Conservation (phyloP, 352 stramenopile species). For the Pythium graminicola region DNA sequence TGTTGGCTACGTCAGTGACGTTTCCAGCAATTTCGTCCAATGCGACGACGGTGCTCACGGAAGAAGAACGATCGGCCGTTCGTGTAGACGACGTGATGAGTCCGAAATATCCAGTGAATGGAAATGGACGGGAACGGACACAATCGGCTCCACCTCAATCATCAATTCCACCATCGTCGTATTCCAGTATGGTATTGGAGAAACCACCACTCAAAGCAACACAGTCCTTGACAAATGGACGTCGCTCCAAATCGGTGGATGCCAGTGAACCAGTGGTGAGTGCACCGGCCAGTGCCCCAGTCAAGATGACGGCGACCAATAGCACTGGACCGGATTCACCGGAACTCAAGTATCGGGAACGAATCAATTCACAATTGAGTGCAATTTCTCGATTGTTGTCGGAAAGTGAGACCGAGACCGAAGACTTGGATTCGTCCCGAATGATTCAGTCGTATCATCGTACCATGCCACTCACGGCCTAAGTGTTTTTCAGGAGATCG, state of each 20-base stretch:
- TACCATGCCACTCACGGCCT: slow-evolving; percentile 13
- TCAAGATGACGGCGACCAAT: background rate
- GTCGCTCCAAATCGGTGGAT: slow-evolving; percentile 1
- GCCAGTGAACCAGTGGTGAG: background rate
- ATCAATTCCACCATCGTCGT: slow-evolving; percentile 18
- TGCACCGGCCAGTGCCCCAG: background rate
- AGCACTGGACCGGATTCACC: background rate
- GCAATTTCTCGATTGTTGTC: slow-evolving; percentile 26
- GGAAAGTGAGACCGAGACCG: slow-evolving; percentile 20
- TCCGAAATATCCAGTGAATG: too few relatives aligned
- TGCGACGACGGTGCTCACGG: slow-evolving; percentile 22
- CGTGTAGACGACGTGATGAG: background rate
- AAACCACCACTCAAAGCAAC: slow-evolving; percentile 6
- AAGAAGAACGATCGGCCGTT: slow-evolving; percentile 25
- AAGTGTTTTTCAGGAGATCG: background rate
- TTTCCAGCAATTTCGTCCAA: slow-evolving; percentile 25
- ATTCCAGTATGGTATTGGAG: slow-evolving; percentile 14
- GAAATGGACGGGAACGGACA: background rate
- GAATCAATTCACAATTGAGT: slow-evolving; percentile 23
- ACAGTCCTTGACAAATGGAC: slow-evolving; percentile 13
- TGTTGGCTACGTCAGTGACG: slow-evolving; percentile 9
- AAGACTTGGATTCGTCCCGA: slow-evolving; percentile 16
- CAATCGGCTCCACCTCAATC: slow-evolving; percentile 8
- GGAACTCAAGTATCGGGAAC: slow-evolving; percentile 25
- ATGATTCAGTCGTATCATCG: slow-evolving; percentile 5